Percentiles rank a stretch among this genome's conserved stretches.
Evolutionary conservation across 2,329 filamentous ascomycete genomes (phyloP).

Genomic region (Golovinomyces cichoracearum): DNA sequence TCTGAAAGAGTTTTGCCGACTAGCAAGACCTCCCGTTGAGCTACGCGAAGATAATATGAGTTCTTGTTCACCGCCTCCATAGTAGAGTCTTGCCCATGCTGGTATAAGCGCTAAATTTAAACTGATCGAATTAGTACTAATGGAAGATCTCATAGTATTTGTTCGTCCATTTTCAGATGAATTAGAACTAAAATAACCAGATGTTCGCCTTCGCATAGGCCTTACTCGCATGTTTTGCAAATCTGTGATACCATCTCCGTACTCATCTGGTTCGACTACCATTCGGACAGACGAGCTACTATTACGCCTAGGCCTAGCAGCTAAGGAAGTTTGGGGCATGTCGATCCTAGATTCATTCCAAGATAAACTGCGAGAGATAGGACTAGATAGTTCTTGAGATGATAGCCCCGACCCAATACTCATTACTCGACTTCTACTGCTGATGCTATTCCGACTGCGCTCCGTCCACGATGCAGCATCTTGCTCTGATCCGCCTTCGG

Average conservation of each 20-base stretch:
- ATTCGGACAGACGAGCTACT: slow-evolving; percentile 19
- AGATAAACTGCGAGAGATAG: slow-evolving; percentile 1
- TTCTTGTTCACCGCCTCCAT: slow-evolving; percentile 36
- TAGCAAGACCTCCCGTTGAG: slow-evolving; percentile 16
- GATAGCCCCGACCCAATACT: slow-evolving; percentile 25
- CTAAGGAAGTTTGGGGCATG: slow-evolving; percentile 21
- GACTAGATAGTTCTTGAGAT: slow-evolving; percentile 7
- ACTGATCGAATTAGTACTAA: slow-evolving; percentile 21
- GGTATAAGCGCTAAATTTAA: slow-evolving; percentile 19
- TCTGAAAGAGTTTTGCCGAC: slow-evolving; percentile 21
- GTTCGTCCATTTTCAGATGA: slow-evolving; percentile 19
- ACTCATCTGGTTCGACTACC: slow-evolving; percentile 33
- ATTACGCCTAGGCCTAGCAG: slow-evolving; percentile 14
- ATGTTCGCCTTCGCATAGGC: slow-evolving; percentile 28
- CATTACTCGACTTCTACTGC: slow-evolving; percentile 26
- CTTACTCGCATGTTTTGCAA: slow-evolving; percentile 26
- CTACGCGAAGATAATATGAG: slow-evolving; percentile 20
- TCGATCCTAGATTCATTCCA: slow-evolving; percentile 14
- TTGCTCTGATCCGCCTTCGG: slow-evolving; percentile 25
- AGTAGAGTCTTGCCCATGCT: slow-evolving; percentile 35
- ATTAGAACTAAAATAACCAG: slow-evolving; percentile 22
- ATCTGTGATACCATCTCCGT: slow-evolving; percentile 37
- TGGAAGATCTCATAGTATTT: slow-evolving; percentile 13
- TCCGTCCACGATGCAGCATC: slow-evolving; percentile 21
- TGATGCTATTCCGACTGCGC: slow-evolving; percentile 21